Conservation (phyloP, 2,329 filamentous ascomycete species). For the Fusarium fujikuroi region DNA sequence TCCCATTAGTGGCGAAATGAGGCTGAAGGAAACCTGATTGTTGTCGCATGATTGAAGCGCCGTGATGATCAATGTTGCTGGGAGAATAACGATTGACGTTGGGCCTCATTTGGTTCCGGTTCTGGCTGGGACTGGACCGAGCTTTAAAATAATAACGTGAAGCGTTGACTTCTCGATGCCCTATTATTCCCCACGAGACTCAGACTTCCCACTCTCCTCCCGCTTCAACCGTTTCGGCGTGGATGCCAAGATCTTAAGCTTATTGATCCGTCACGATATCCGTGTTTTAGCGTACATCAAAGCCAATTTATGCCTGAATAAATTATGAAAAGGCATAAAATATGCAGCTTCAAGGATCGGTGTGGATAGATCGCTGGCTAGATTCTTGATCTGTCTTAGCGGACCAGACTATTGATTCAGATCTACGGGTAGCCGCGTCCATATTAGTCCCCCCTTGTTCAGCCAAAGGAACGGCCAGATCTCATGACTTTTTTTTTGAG, state of each 20-base stretch:
- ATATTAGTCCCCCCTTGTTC: neutral
- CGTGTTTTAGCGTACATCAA: neutral
- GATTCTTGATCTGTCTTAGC: neutral
- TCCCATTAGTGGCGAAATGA: neutral
- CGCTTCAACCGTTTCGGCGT: neutral
- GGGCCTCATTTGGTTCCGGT: too few relatives aligned
- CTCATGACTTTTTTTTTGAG: rapidly evolving
- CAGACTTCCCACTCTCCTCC: neutral
- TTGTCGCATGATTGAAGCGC: neutral
- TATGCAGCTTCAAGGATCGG: neutral
- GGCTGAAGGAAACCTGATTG: neutral
- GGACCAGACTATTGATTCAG: neutral
- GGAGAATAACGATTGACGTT: neutral
- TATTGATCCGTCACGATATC: neutral
- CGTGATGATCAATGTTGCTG: rapidly evolving
- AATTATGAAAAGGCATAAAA: too few relatives aligned
- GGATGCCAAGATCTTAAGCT: neutral
- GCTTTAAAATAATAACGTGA: neutral
- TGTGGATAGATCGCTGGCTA: neutral
- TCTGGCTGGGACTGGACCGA: rapidly evolving
- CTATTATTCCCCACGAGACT: too few relatives aligned
- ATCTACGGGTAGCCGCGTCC: neutral
- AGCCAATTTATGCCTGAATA: neutral
- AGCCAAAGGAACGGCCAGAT: too few relatives aligned
- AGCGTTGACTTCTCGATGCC: too few relatives aligned